Conservation (phyloP, 2,329 filamentous ascomycete genomes). For the Fusarium redolens region DNA sequence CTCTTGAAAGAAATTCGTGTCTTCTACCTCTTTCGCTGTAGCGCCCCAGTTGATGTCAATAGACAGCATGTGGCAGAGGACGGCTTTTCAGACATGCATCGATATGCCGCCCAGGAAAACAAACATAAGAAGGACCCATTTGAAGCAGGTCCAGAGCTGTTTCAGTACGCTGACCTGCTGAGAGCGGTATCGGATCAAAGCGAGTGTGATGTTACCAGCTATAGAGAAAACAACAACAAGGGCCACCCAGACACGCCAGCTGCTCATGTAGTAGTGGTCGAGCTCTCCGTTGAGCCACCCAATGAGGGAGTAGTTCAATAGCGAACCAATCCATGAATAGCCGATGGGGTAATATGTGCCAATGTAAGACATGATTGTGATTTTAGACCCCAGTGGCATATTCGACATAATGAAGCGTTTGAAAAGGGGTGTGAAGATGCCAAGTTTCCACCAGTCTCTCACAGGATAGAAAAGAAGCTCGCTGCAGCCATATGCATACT, state of each 20-base stretch:
- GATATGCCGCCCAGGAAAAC: constrained; percentile 43
- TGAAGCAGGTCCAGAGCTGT: constrained; percentile 31
- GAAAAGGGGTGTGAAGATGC: background rate
- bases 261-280: constrained; percentile 75
- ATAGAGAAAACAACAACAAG: constrained; percentile 38
- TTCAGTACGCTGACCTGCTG: constrained; percentile 12
- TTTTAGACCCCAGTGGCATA: constrained; percentile 39
- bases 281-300: constrained; percentile 75
- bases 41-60: constrained; percentile 39
- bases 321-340: constrained; percentile 60
- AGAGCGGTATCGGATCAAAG: constrained; percentile 17
- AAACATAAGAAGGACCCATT: constrained; percentile 39
- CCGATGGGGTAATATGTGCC: constrained; percentile 71
- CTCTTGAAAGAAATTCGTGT: background rate
- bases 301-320: constrained; percentile 77
- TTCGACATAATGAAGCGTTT: background rate
- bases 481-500: constrained; percentile 77
- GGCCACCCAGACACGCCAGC: constrained; percentile 70
- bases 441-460: background rate
- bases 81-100: constrained; percentile 37
- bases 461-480: constrained; percentile 77
- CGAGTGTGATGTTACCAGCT: constrained; percentile 25
- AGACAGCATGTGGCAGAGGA: constrained; percentile 38
- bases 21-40: background rate
- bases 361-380: background rate